Base-by-base conservation (phyloP, 2,329 filamentous ascomycete species). In the Ascocoryne sarcoides region DNA sequence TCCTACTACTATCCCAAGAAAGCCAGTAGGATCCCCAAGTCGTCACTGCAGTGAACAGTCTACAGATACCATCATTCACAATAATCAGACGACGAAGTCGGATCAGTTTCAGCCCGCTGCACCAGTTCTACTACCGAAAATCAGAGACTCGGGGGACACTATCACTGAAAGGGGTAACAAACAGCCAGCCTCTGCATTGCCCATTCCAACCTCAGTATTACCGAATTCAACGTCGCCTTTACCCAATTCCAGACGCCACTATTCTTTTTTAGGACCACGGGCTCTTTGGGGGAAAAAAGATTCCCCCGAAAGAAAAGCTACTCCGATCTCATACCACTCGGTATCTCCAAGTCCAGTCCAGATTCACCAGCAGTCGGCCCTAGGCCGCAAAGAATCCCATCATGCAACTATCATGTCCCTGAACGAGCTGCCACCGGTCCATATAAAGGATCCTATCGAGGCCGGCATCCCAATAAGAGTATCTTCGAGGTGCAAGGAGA, bases 191-290 rank as follows among this genome's bases (percentile, higher is more conserved):
- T n/a, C n/a, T n/a, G n/a, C n/a, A n/a, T n/a, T n/a, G n/a, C n/a
- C n/a, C n/a, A n/a, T n/a, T n/a, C n/a, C n/a, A n/a, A n/a, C n/a
- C n/a, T n/a, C n/a, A n/a, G n/a, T n/a, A n/a, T n/a, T n/a, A n/a
- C n/a, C n/a, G n/a, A n/a, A n/a, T n/a, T n/a, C n/a, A n/a, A n/a
- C n/a, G n/a, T n/a, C n/a, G n/a, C n/a, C n/a, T n/a, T n/a, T n/a
- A n/a, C n/a, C n/a, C n/a, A n/a, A n/a, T n/a, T n/a, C n/a, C n/a
- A n/a, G n/a, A n/a, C n/a, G n/a, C n/a, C n/a, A n/a, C n/a, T n/a
- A n/a, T n/a, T n/a, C 53, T 62, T 67, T 67, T 66, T 67, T 67
- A 65, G 63, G 36, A 44, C 43, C 7, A 47, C 39, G 31, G 45
- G 39, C 23, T 37, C 38, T 39, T 16, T 15, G 20, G 16, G n/a